phyloP scores from a whole-genome alignment of 140 eudicot species.

The Oenanthe javanica region DNA sequence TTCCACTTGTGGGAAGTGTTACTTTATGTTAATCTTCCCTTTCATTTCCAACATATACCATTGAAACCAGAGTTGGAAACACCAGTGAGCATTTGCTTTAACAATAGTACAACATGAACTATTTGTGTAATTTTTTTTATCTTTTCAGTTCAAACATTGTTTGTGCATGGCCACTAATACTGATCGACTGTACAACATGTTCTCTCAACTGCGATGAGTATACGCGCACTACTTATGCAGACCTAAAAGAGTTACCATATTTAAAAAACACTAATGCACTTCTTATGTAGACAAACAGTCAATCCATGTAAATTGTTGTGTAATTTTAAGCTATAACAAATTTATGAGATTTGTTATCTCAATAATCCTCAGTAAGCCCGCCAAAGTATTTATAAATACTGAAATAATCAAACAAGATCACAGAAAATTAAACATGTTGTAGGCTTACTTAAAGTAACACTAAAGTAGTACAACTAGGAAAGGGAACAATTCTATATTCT shows the following conservation, averaged over 20 bases:
- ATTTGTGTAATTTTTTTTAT: background rate
- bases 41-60: conserved; percentile 23
- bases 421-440: background rate
- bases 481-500: conserved; percentile 12
- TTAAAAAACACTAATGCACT: background rate
- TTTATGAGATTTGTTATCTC: background rate
- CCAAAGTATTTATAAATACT: background rate
- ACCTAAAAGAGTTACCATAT: background rate
- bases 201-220: background rate
- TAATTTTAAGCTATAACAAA: background rate
- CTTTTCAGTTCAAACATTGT: background rate
- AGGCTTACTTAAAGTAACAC: conserved; percentile 4
- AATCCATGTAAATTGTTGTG: background rate
- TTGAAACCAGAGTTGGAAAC: conserved; percentile 3
- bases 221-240: background rate
- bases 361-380: background rate
- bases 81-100: conserved; percentile 3
- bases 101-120: background rate
- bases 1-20: conserved; percentile 34
- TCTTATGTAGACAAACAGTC: background rate
- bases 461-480: background rate
- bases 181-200: background rate
- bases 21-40: conserved; percentile 8
- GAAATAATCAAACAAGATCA: background rate
- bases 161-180: background rate